phyloP scores from a whole-genome alignment of 768 basidiomycete species.

The Tylopilus subfusipes region DNA sequence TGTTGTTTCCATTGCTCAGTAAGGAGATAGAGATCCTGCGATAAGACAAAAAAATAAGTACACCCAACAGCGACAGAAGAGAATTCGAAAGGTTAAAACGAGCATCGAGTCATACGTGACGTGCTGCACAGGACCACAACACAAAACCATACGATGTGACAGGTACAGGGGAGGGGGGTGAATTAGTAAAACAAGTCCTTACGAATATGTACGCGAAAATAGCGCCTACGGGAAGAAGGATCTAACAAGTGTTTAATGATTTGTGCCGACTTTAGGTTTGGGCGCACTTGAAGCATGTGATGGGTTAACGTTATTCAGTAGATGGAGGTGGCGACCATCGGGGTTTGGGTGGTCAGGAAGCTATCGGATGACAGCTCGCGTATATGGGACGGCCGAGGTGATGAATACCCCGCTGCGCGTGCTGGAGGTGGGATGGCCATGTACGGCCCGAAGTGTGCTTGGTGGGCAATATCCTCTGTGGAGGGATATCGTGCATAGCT shows the following conservation, averaged over 20 bases:
- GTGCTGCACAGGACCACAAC: background rate
- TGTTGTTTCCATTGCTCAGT: background rate
- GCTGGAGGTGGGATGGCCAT: slow-evolving; percentile 38
- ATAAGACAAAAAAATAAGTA: background rate
- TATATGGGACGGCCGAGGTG: slow-evolving; percentile 16
- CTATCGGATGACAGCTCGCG: slow-evolving; percentile 28
- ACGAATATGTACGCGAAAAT: slow-evolving; percentile 3
- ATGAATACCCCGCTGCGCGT: slow-evolving; percentile 33
- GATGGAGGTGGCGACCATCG: slow-evolving; percentile 19
- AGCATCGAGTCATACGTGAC: background rate
- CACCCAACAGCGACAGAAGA: background rate
- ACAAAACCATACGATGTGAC: background rate
- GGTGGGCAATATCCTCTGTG: slow-evolving; percentile 20
- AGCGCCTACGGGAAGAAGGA: slow-evolving; percentile 8
- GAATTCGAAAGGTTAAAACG: background rate
- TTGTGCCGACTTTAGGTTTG: background rate
- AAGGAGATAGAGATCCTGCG: background rate
- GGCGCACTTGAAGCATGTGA: slow-evolving; percentile 10
- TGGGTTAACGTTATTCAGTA: slow-evolving; percentile 14
- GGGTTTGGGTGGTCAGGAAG: slow-evolving; percentile 23
- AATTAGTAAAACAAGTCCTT: slow-evolving; percentile 8
- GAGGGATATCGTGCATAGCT: slow-evolving; percentile 20
- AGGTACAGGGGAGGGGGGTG: background rate
- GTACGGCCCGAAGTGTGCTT: slow-evolving; percentile 24
- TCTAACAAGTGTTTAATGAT: background rate